Evolutionary conservation across 164 flowering plant species (phyloP).

Genomic region (Protea cynaroides): DNA sequence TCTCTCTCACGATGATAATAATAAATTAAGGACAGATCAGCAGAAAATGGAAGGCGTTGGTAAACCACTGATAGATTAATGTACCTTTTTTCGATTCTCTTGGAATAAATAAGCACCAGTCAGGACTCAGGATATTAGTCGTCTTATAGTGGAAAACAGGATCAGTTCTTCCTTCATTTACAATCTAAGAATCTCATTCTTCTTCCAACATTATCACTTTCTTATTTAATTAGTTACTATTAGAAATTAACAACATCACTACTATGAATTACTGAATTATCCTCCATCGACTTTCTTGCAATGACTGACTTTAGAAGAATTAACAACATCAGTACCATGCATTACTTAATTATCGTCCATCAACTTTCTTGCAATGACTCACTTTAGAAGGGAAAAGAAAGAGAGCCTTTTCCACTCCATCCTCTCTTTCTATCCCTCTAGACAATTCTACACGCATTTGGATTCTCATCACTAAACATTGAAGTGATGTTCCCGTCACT

Average conservation of each 20-base stretch:
- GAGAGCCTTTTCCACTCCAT: not conserved
- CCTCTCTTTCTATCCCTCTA: conserved; percentile 19
- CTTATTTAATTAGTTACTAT: conserved; percentile 3
- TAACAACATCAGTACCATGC: conserved; percentile 3
- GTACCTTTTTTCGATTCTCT: too few species aligned
- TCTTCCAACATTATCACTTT: not conserved
- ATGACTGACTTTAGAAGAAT: conserved; percentile 4
- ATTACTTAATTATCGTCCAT: conserved; percentile 12
- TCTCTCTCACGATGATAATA: too few species aligned
- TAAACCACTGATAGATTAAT: conserved; percentile 3
- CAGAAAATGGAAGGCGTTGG: not conserved
- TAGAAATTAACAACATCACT: not conserved
- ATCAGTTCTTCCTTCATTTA: conserved; percentile 37
- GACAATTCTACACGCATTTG: conserved; percentile 78
- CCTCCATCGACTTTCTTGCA: conserved; percentile 11
- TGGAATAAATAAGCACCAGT: conserved; percentile 7
- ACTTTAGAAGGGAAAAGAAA: too few species aligned
- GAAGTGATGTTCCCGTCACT: conserved; percentile 54
- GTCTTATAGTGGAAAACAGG: conserved; percentile 28
- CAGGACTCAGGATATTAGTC: conserved; percentile 10
- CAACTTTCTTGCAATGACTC: conserved; percentile 9
- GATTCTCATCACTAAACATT: conserved; percentile 90
- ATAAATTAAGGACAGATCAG: not conserved
- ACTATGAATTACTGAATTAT: conserved; percentile 9
- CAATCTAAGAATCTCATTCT: conserved; percentile 44